These are phyloP conservation scores for Citrus trifoliata DNA, from an alignment of 345 rosid species.

Conservation along the genomic window DNA sequence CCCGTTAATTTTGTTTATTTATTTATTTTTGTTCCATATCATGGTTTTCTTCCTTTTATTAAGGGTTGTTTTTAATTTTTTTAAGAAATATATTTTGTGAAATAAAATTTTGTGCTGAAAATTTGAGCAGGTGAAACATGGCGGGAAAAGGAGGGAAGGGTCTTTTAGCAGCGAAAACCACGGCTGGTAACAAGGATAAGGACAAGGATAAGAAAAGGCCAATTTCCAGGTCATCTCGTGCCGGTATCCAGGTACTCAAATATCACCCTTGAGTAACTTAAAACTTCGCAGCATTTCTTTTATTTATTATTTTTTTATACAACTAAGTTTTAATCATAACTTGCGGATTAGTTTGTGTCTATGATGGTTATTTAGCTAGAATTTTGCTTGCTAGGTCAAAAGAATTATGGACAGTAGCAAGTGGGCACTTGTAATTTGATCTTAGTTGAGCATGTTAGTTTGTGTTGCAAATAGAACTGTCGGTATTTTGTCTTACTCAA, in stretches of 20 bases:
- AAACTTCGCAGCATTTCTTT: background rate
- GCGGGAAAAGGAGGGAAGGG: slow-evolving; percentile 97
- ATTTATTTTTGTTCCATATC: too few relatives aligned
- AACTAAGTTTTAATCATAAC: background rate
- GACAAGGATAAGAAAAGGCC: slow-evolving; percentile 86
- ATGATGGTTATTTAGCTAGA: background rate
- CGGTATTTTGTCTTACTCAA: background rate
- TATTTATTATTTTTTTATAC: background rate
- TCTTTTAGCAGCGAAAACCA: slow-evolving; percentile 72
- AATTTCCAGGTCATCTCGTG: slow-evolving; percentile 83
- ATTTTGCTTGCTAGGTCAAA: background rate
- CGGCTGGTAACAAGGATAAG: slow-evolving; percentile 76
- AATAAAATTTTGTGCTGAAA: background rate
- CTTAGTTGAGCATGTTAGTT: background rate
- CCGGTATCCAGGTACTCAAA: slow-evolving; percentile 72
- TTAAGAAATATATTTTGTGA: background rate
- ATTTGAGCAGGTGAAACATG: slow-evolving; percentile 36
- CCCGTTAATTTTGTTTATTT: background rate
- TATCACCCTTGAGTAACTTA: background rate
- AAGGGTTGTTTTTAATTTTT: background rate
- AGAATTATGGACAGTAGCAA: background rate
- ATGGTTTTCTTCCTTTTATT: background rate
- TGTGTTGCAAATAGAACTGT: background rate
- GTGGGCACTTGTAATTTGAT: too few relatives aligned
- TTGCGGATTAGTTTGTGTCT: background rate